These are phyloP conservation scores for Debaryomyces udenii DNA, from an alignment of 1,139 yeast genomes.

Conservation along the genomic window DNA sequence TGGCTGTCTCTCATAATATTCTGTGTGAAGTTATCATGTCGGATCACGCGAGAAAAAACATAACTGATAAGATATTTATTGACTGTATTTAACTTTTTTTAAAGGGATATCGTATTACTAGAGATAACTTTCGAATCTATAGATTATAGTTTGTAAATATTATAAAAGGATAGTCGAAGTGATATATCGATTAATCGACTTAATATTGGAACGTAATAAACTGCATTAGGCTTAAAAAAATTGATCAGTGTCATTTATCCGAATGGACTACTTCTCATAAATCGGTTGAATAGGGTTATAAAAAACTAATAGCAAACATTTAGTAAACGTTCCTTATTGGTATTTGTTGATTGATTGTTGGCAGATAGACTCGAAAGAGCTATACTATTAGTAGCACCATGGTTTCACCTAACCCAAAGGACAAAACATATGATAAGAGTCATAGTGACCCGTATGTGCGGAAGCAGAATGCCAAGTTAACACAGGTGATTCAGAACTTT, in stretches of 20 bases:
- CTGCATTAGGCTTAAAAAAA: too few relatives aligned
- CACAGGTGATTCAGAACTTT: slow-evolving; percentile 63
- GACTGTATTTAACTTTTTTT: slow-evolving; percentile 4
- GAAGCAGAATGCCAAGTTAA: slow-evolving; percentile 37
- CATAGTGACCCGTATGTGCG: slow-evolving; percentile 25
- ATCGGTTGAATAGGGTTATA: slow-evolving; percentile 1
- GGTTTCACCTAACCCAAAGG: slow-evolving; percentile 13
- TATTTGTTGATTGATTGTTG: neutral
- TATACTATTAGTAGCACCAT: slow-evolving; percentile 6
- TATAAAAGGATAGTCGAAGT: neutral
- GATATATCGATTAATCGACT: neutral
- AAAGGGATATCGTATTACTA: neutral
- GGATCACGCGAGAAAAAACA: slow-evolving; percentile 9
- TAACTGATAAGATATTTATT: slow-evolving; percentile 7
- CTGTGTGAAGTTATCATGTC: neutral
- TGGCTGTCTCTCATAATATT: slow-evolving; percentile 13
- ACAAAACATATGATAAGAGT: slow-evolving; percentile 14
- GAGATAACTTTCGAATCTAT: neutral
- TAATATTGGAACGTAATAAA: too few relatives aligned
- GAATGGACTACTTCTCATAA: slow-evolving; percentile 6
- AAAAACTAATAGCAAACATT: slow-evolving; percentile 1
- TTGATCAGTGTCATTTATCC: neutral
- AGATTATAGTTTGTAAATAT: slow-evolving; percentile 1
- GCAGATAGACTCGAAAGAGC: slow-evolving; percentile 1
- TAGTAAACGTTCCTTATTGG: slow-evolving; percentile 1